Conservation (phyloP, 495 filamentous ascomycete species). For the Talaromyces adpressus region DNA sequence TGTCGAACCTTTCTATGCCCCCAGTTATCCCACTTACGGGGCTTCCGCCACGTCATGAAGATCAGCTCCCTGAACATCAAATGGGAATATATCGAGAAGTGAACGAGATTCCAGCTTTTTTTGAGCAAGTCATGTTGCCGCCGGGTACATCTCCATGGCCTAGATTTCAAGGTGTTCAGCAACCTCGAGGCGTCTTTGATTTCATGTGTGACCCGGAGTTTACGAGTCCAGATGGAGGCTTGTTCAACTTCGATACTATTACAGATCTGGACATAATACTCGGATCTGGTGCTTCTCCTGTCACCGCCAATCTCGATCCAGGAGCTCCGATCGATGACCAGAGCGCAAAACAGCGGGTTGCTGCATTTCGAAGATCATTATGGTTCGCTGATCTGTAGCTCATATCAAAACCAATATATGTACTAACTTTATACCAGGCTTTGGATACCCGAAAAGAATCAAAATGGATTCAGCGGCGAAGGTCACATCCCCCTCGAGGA, state of each 20-base stretch:
- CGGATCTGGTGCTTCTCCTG: neutral
- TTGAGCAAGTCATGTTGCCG: slow-evolving; percentile 21
- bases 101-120: slow-evolving; percentile 19
- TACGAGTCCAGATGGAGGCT: slow-evolving; percentile 10
- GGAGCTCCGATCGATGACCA: slow-evolving; percentile 8
- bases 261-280: slow-evolving; percentile 17
- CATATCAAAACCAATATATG: neutral
- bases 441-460: slow-evolving; percentile 23
- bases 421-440: slow-evolving; percentile 11
- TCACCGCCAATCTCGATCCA: neutral
- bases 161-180: slow-evolving; percentile 11
- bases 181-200: slow-evolving; percentile 21
- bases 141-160: slow-evolving; percentile 6
- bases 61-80: slow-evolving; percentile 11
- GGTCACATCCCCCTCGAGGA: slow-evolving; percentile 17
- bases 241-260: slow-evolving; percentile 18
- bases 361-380: slow-evolving; percentile 19
- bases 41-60: neutral
- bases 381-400: slow-evolving; percentile 11
- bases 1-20: neutral
- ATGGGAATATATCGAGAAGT: slow-evolving; percentile 12
- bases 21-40: slow-evolving; percentile 5
- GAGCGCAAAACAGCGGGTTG: slow-evolving; percentile 16
- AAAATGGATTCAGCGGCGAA: slow-evolving; percentile 22
- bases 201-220: slow-evolving; percentile 21